Evolutionary conservation across 495 filamentous ascomycete genomes (phyloP).

Genomic region (Hypomontagnella submonticulosa): DNA sequence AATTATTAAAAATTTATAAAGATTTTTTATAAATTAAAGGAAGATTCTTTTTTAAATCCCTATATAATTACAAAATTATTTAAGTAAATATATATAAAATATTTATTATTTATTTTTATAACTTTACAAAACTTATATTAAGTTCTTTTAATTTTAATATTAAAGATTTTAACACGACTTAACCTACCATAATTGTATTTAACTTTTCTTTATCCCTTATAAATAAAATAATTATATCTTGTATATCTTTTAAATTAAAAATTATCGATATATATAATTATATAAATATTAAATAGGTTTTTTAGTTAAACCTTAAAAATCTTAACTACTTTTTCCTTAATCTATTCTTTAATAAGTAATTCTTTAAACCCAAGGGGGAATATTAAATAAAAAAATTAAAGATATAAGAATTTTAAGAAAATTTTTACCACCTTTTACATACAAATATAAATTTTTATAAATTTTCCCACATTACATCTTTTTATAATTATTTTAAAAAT

Average conservation of each 20-base stretch:
- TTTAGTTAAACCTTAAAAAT: not conserved
- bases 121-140: not conserved
- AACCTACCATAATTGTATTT: constrained; percentile 1
- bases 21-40: not conserved
- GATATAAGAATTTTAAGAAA: not conserved
- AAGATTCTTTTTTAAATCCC: not conserved
- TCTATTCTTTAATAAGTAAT: not conserved
- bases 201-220: not conserved
- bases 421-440: not conserved
- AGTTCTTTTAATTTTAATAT: constrained; percentile 2
- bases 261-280: constrained; percentile 4
- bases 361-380: not conserved
- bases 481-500: constrained; percentile 4
- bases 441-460: not conserved
- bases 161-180: constrained; percentile 1
- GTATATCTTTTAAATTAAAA: constrained; percentile 6
- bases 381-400: not conserved
- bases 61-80: not conserved
- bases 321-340: not conserved
- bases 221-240: constrained; percentile 1
- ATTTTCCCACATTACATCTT: not conserved
- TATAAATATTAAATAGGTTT: not conserved
- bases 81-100: not conserved
- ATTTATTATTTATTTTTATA: constrained; percentile 2
- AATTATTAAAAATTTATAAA: constrained; percentile 8